phyloP scores from a whole-genome alignment of 1,284 basidiomycete genomes.

The Naganishia liquefaciens region DNA sequence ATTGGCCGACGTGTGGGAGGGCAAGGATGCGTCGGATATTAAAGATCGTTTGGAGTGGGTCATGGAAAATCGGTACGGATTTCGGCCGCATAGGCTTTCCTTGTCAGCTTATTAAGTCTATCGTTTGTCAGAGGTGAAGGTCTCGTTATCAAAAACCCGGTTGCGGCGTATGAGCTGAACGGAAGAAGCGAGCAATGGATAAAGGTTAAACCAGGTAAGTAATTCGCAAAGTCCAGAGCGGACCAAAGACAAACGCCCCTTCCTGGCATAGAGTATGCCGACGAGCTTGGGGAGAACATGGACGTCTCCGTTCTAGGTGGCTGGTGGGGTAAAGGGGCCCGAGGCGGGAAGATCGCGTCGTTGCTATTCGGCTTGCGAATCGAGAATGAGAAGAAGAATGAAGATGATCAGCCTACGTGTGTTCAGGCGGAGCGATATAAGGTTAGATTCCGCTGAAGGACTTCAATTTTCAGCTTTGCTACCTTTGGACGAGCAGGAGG shows the following conservation, averaged over 20 bases:
- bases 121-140: constrained; percentile 71
- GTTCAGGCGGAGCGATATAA: constrained; percentile 33
- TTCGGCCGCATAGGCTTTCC: no score
- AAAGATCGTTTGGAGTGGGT: constrained; percentile 74
- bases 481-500: constrained; percentile 80
- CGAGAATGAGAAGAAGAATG: constrained; percentile 56
- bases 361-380: constrained; percentile 54
- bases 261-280: constrained; percentile 52
- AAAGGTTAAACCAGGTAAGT: constrained; percentile 86
- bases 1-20: constrained; percentile 68
- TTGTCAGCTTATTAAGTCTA: neutral
- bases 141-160: constrained; percentile 81
- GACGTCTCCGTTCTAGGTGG: constrained; percentile 76
- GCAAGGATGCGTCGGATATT: constrained; percentile 76
- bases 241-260: neutral
- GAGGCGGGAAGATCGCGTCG: constrained; percentile 54
- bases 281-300: constrained; percentile 83
- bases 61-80: constrained; percentile 62
- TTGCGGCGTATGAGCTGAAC: constrained; percentile 75
- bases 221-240: neutral
- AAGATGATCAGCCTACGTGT: constrained; percentile 64
- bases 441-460: no score
- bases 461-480: constrained; percentile 41
- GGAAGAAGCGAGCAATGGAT: constrained; percentile 87
- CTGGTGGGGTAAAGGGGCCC: constrained; percentile 55